These are phyloP conservation scores for Diplodia corticola DNA, from an alignment of 2,329 filamentous ascomycete genomes.

Conservation along the genomic window DNA sequence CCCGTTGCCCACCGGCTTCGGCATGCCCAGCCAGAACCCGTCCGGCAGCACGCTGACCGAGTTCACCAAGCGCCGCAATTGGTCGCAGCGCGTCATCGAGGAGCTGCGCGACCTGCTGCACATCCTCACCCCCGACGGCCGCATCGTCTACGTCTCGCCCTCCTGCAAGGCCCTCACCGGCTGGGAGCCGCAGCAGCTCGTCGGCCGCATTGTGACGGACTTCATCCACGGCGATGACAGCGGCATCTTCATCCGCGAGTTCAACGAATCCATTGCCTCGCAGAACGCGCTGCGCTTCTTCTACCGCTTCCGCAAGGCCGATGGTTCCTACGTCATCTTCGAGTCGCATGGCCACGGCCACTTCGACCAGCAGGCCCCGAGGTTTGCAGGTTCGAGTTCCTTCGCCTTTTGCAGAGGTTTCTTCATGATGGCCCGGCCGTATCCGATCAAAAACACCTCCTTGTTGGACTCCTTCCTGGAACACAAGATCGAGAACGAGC, in stretches of 20 bases:
- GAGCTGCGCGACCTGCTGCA: constrained; percentile 87
- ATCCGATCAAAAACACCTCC: constrained; percentile 82
- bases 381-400: constrained; percentile 53
- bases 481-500: constrained; percentile 95
- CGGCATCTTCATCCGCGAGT: constrained; percentile 78
- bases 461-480: constrained; percentile 91
- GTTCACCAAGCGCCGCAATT: constrained; percentile 69
- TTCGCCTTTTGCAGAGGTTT: constrained; percentile 80
- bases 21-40: constrained; percentile 44
- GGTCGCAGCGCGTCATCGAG: constrained; percentile 85
- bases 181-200: constrained; percentile 68
- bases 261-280: constrained; percentile 84
- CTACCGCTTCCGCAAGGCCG: constrained; percentile 76
- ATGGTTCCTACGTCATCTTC: constrained; percentile 75
- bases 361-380: constrained; percentile 68
- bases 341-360: constrained; percentile 93
- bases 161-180: constrained; percentile 75
- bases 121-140: constrained; percentile 80
- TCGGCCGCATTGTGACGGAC: constrained; percentile 75
- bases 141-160: constrained; percentile 82
- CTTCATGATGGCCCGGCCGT: constrained; percentile 89
- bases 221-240: constrained; percentile 85
- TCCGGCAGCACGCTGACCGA: constrained; percentile 61
- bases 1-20: constrained; percentile 58
- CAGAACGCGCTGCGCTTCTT: constrained; percentile 81